Base-by-base conservation (phyloP, 176 grass and related monocot genomes). In the Aegilops speltoides region DNA sequence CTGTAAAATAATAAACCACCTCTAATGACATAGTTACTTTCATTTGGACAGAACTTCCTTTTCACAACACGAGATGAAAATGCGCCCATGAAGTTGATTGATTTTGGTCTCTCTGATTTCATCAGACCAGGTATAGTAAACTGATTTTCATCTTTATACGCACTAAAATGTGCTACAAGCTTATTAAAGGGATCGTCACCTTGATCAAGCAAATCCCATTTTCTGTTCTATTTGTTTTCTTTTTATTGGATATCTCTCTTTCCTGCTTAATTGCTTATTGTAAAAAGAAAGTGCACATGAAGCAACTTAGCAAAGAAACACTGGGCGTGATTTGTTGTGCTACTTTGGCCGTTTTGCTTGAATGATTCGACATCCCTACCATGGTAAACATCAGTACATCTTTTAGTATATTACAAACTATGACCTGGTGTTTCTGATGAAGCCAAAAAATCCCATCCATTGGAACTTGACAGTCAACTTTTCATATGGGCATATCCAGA, bases 101-200 rank as follows among this genome's bases (percentile, higher is more conserved):
- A 99, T 89, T 99, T 96, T 75, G 97, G 97, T 64, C 90, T 99
- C 69, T 99, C 97, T 10, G 97, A 99, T 94, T 99, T 99, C 84
- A 94, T 94, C 84, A 99, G 90, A 93, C 97, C 97, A 96, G 97
- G 97, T 99, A 89, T 52, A 77, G n/a, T 84, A 56, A 22, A 77
- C 24, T 15, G 23, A n/a, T 86, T 43, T 81, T 88, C 68, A 76
- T 60, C 11, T 80, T 37, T 16, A 8, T 73, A 40, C 5, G 26
- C n/a, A 23, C 38, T 33, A 64, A 48, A 41, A 86, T 70, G 37
- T 24, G 20, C 48, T 69, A 71, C 22, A 9, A 15, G 67, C 73
- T 89, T 85, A 36, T 33, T 59, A 40, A 26, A 85, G 38, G 40
- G 50, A 62, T 24, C 60, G 80, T 45, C 40, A 71, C 19, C 16